Evolutionary conservation across 2,329 filamentous ascomycete genomes (phyloP).

Genomic region (Epichloe sp.): DNA sequence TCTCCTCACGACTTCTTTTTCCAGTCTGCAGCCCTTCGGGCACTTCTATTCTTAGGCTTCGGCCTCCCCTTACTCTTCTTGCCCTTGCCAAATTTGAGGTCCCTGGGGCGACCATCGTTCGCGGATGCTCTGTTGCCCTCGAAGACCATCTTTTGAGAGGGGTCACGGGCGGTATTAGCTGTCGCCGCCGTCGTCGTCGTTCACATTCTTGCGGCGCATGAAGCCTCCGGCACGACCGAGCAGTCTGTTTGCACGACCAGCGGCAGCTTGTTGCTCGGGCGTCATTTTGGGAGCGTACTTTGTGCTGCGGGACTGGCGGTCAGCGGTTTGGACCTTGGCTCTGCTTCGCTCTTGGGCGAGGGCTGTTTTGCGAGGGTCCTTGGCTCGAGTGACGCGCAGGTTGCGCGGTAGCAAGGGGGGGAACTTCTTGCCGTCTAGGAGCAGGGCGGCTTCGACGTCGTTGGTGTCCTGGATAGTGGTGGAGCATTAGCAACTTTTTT

Average conservation of each 20-base stretch:
- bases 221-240: slow-evolving; percentile 55
- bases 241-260: slow-evolving; percentile 62
- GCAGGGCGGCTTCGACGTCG: slow-evolving; percentile 77
- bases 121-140: slow-evolving; percentile 64
- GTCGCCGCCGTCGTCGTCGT: slow-evolving; percentile 10
- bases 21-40: slow-evolving; percentile 30
- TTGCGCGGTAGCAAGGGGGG: slow-evolving; percentile 85
- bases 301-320: slow-evolving; percentile 26
- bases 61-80: slow-evolving; percentile 37
- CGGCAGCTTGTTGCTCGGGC: slow-evolving; percentile 54
- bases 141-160: slow-evolving; percentile 60
- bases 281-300: slow-evolving; percentile 59
- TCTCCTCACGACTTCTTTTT: slow-evolving; percentile 24
- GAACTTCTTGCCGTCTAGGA: slow-evolving; percentile 87
- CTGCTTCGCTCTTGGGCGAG: slow-evolving; percentile 27
- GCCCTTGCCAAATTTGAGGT: slow-evolving; percentile 33
- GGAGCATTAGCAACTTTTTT: neutral
- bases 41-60: slow-evolving; percentile 23
- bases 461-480: slow-evolving; percentile 51
- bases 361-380: slow-evolving; percentile 51
- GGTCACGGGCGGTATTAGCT: slow-evolving; percentile 17
- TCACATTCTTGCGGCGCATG: slow-evolving; percentile 25
- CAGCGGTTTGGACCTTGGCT: slow-evolving; percentile 21
- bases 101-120: slow-evolving; percentile 50
- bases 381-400: slow-evolving; percentile 76